Evolutionary conservation across 2,329 filamentous ascomycete species (phyloP), one percentile per base, ranked within the genome.

Genomic region (Ophiocordyceps camponoti-saundersi): DNA sequence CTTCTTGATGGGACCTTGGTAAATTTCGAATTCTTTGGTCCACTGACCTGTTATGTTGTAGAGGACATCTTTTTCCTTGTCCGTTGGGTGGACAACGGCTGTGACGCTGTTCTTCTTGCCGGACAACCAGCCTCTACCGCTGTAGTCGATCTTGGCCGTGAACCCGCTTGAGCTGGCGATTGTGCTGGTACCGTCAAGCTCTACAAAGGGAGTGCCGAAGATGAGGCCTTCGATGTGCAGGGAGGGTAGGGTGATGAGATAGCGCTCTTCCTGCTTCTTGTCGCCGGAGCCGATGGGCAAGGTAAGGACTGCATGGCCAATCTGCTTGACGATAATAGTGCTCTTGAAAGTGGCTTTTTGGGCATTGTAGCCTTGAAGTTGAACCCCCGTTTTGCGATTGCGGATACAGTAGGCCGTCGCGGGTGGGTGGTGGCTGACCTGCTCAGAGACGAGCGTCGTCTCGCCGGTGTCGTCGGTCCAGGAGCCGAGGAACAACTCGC

Each of bases 221-320:
- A 95, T 85, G 46, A 98, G 74, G 45, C 88, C 89, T 67, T 96
- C 92, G 55, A 96, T 94, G 65, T 96, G 90, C 41, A 95, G 76
- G 26, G 80, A 79, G 1, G 90, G 92, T 22, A 96, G 80, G 11
- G 88, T 94, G 61, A 96, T 95, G 52, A 95, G 74, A 68, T 93
- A 93, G 53, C 77, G 80, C 60, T 92, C 85, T 23, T 64, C 64
- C 29, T 67, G 56, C 44, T 53, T 50, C 34, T 56, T 51, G 18
- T 52, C 60, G 20, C 58, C 58, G 12, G 56, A 55, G 10, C 57
- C 51, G 32, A 65, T 52, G 12, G 84, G 82, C 49, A 95, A 68
- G 45, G 85, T 84, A 52, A 90, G 73, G 32, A 93, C 69, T 40
- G 89, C 89, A 59, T 95, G 89, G 34, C 90, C 90, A 55, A 93